Evolutionary conservation across 2,329 filamentous ascomycete genomes (phyloP), one percentile per base, ranked within the genome.

Genomic region (Diaporthe amygdali): DNA sequence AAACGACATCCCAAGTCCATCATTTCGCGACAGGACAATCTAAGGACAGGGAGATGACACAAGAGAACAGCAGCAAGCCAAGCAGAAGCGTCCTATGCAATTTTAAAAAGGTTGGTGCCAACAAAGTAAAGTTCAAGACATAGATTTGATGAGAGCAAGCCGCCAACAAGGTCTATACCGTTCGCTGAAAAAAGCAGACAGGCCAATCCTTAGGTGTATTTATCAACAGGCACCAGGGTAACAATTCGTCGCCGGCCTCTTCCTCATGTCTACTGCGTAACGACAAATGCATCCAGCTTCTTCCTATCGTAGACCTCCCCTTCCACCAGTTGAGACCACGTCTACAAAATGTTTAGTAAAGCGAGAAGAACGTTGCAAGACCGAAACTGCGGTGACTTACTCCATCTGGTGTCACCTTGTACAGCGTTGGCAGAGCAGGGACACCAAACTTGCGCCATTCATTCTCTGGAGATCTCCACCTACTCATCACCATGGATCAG

Each of bases 371-470:
- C 2, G 1, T 10, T 8, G 2, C 2, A 3, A 44, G 17, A 25
- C 15, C 17, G 32, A 15, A 22, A 17, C n/a, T n/a, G n/a, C 15
- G 5, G 4, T 9, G n/a, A 76, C 74, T 72, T 52, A 77, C 76
- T 6, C 74, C 74, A 27, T 74, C 73, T 12, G 68, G 67, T 8
- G 73, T 76, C 27, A 77, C 73, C 30, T 78, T 78, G 27, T 76
- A 74, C 20, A 78, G 37, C 3, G 76, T 78, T 3, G 77, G 76
- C 54, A 78, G 66, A 22, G 74, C 71, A 15, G 74, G 76, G 3
- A 78, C 74, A 4, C 70, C 73, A 51, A 77, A 78, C 55, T 76
- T 61, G 39, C 71, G 74, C 76, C 76, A 78, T 12, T 71, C 71
- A 71, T 77, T 77, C 15, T 76, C 71, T 0, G 64, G 34, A 1